These are phyloP conservation scores for Globisporangium nagaii DNA, from an alignment of 352 stramenopile genomes.

Conservation along the genomic window DNA sequence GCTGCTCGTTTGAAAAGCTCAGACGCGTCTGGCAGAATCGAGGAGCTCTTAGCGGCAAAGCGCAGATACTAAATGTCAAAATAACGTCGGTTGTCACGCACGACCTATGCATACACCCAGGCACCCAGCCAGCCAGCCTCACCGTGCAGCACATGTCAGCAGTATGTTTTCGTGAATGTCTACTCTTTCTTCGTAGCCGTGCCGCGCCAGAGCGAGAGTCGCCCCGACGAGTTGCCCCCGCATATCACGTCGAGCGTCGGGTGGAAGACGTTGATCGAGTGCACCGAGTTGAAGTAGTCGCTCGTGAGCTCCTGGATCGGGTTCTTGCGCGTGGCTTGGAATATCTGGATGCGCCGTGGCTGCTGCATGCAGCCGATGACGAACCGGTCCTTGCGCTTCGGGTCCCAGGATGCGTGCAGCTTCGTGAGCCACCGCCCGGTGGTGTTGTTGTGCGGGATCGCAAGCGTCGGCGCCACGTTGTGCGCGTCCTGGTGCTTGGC, in stretches of 20 bases:
- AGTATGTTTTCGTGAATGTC: constrained; percentile 9
- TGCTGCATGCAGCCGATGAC: constrained; percentile 82
- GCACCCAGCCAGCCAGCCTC: neutral
- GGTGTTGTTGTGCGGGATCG: constrained; percentile 81
- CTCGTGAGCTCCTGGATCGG: constrained; percentile 66
- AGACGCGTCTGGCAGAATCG: no score
- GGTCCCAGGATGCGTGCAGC: constrained; percentile 76
- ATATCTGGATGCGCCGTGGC: constrained; percentile 78
- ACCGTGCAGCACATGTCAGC: neutral
- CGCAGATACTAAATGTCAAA: no score
- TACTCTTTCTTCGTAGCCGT: constrained; percentile 14
- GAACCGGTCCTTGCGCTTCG: constrained; percentile 65
- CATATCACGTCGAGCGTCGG: constrained; percentile 61
- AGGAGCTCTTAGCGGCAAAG: no score
- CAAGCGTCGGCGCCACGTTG: constrained; percentile 25
- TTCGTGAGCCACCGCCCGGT: constrained; percentile 87
- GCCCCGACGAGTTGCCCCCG: constrained; percentile 72
- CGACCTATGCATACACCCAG: no score
- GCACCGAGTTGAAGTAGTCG: constrained; percentile 70
- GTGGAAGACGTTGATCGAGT: constrained; percentile 87
- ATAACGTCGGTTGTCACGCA: no score
- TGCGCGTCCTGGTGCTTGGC: constrained; percentile 18
- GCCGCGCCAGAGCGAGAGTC: constrained; percentile 54
- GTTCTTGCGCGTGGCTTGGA: constrained; percentile 55
- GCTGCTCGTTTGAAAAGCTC: no score